These are phyloP conservation scores for Chaetomiaceae sp. DNA, from an alignment of 2,329 filamentous ascomycete species.

Conservation along the genomic window DNA sequence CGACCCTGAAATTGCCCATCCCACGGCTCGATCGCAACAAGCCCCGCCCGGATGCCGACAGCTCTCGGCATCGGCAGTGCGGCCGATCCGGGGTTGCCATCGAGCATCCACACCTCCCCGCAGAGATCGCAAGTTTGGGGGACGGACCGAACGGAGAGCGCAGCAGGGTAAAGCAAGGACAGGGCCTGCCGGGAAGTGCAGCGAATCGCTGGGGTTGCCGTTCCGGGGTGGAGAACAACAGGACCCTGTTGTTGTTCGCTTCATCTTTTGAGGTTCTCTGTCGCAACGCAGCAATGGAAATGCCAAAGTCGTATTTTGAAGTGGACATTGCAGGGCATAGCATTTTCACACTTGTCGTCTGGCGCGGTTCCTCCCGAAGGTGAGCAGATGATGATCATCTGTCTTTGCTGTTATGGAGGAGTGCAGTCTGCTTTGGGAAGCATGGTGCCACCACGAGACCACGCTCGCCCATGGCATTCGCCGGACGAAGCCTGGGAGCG, in stretches of 20 bases:
- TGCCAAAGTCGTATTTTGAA: slow-evolving; percentile 4
- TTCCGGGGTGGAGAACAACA: background rate
- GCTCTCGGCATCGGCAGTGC: slow-evolving; percentile 12
- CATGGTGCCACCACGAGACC: slow-evolving; percentile 7
- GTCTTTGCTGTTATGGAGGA: background rate
- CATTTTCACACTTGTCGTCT: background rate
- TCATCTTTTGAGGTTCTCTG: background rate
- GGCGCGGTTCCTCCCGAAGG: background rate
- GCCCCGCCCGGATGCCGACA: slow-evolving; percentile 9
- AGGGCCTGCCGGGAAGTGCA: background rate
- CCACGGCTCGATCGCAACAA: background rate
- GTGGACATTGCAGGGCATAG: background rate
- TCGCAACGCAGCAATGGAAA: background rate
- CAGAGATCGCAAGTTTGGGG: slow-evolving; percentile 12
- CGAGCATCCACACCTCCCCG: slow-evolving; percentile 2
- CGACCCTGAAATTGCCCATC: background rate
- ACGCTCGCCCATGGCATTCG: background rate
- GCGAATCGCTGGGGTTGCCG: slow-evolving; percentile 22
- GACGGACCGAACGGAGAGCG: slow-evolving; percentile 6
- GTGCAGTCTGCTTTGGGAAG: background rate
- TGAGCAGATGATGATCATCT: too few species aligned
- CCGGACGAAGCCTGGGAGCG: background rate
- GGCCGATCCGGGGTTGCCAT: slow-evolving; percentile 14
- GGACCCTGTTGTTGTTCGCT: background rate
- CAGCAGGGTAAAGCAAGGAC: slow-evolving; percentile 1